A percentile compares a stretch with the other conserved stretches of the same genome.
phyloP scores from a whole-genome alignment of 139 green algal genomes.

The Chlamydomonas sp. region DNA sequence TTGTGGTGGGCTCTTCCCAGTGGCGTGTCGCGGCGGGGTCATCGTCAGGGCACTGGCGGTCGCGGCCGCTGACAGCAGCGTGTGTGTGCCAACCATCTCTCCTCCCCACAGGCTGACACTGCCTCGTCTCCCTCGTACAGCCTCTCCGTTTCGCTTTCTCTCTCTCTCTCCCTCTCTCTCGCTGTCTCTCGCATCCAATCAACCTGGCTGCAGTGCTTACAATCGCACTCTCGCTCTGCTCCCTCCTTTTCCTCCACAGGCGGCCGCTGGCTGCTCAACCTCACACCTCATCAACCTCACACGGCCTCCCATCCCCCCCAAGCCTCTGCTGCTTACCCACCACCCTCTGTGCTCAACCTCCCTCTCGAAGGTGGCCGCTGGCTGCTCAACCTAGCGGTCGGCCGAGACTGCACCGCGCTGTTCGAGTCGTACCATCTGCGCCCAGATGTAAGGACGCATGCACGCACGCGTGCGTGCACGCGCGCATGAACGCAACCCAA shows the following conservation, averaged over 20 bases:
- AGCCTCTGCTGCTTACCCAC: not conserved
- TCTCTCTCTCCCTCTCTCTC: too few relatives aligned
- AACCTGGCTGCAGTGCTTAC: not conserved
- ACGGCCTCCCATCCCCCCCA: not conserved
- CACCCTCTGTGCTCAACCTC: not conserved
- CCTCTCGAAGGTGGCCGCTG: constrained; percentile 44
- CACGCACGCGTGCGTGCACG: too few relatives aligned
- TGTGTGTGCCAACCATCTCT: too few relatives aligned
- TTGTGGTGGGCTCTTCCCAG: too few relatives aligned
- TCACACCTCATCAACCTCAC: not conserved
- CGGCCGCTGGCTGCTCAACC: constrained; percentile 60
- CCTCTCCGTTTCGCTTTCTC: too few relatives aligned
- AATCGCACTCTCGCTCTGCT: not conserved
- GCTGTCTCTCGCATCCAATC: not conserved
- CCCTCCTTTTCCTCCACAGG: constrained; percentile 18
- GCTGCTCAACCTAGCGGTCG: constrained; percentile 72
- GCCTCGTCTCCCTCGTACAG: too few relatives aligned
- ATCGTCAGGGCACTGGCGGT: too few relatives aligned
- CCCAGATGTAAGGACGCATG: too few relatives aligned
- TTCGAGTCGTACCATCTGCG: constrained; percentile 80
- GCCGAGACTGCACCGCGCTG: constrained; percentile 70
- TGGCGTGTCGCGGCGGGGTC: too few relatives aligned
- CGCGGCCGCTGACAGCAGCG: too few relatives aligned
- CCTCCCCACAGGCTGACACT: too few relatives aligned
- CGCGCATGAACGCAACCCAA: too few relatives aligned